These are phyloP conservation scores for Cladosporium oxysporum DNA, from an alignment of 2,329 filamentous ascomycete species.

Conservation along the genomic window DNA sequence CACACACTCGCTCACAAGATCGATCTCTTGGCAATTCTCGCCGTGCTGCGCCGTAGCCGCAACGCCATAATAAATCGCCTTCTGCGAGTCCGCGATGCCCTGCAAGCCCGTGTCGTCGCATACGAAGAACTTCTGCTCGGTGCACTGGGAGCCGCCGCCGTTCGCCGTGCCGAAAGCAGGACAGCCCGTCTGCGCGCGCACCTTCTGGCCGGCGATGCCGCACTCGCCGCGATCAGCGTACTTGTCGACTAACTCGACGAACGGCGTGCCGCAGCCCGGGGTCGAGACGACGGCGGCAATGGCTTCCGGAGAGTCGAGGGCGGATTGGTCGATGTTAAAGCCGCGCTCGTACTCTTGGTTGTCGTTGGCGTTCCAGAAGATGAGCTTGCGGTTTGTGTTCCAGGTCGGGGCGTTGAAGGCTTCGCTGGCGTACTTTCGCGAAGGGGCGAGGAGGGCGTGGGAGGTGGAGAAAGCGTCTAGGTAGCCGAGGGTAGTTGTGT, in stretches of 20 bases:
- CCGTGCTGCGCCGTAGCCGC: conserved; percentile 13
- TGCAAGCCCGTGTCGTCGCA: conserved; percentile 14
- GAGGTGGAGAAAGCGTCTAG: conserved; percentile 20
- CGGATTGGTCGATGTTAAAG: conserved; percentile 13
- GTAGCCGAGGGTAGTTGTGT: conserved; percentile 14
- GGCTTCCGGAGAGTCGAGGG: not conserved
- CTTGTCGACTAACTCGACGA: conserved; percentile 9
- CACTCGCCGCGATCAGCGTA: conserved; percentile 5
- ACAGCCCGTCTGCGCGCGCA: conserved; percentile 18
- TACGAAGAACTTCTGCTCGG: conserved; percentile 16
- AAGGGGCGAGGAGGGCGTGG: conserved; percentile 18
- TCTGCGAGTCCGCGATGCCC: conserved; percentile 15
- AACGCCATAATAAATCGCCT: conserved; percentile 15
- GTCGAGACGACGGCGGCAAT: conserved; percentile 16
- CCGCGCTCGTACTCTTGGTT: conserved; percentile 16
- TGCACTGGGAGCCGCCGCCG: conserved; percentile 6
- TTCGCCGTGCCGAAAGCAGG: conserved; percentile 17
- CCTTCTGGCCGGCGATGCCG: conserved; percentile 11
- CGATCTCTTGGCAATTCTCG: conserved; percentile 14
- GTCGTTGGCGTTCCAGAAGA: conserved; percentile 17
- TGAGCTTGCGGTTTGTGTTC: conserved; percentile 17
- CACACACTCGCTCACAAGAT: conserved; percentile 20
- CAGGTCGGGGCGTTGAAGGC: conserved; percentile 19
- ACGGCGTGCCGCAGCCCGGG: conserved; percentile 16
- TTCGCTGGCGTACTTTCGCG: conserved; percentile 13